Evolutionary conservation across 2,329 filamentous ascomycete species (phyloP).

Genomic region (Colletotrichum zoysiae): DNA sequence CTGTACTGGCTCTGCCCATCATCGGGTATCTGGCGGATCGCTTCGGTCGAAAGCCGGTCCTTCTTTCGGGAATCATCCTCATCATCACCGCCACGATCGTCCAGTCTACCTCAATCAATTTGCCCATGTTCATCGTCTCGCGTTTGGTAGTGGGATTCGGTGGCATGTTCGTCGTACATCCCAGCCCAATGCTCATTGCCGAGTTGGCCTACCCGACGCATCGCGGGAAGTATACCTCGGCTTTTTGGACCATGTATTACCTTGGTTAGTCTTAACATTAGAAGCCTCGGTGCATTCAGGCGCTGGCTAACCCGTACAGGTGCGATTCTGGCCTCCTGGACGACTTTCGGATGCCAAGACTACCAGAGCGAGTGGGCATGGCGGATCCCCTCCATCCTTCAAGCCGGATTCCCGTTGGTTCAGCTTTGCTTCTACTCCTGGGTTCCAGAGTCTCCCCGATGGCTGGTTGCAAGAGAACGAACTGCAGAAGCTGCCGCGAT

Average conservation of each 20-base stretch:
- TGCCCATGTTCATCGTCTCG: conserved; percentile 52
- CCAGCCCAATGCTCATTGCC: conserved; percentile 52
- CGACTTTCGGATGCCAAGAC: conserved; percentile 37
- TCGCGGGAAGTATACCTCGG: conserved; percentile 50
- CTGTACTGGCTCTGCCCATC: conserved; percentile 57
- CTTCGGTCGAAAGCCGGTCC: conserved; percentile 54
- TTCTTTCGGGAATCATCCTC: conserved; percentile 51
- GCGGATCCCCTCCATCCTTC: conserved; percentile 26
- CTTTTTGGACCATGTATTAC: conserved; percentile 53
- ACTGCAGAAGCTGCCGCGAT: conserved; percentile 63
- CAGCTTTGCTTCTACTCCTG: conserved; percentile 26
- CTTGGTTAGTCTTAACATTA: conserved; percentile 1
- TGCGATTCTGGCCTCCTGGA: conserved; percentile 42
- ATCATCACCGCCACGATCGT: conserved; percentile 53
- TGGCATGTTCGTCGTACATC: conserved; percentile 55
- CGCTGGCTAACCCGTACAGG: background rate
- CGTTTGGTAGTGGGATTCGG: conserved; percentile 52
- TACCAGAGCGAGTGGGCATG: conserved; percentile 31
- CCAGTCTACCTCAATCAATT: conserved; percentile 53
- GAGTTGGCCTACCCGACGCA: conserved; percentile 53
- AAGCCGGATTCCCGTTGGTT: conserved; percentile 29
- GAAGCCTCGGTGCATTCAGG: background rate
- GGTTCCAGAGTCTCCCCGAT: conserved; percentile 66
- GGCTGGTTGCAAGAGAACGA: conserved; percentile 60
- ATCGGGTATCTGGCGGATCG: conserved; percentile 53